Evolutionary conservation across 169 alveolate species (phyloP), one percentile per base, ranked within the genome.

Genomic region (Babesia bovis): DNA sequence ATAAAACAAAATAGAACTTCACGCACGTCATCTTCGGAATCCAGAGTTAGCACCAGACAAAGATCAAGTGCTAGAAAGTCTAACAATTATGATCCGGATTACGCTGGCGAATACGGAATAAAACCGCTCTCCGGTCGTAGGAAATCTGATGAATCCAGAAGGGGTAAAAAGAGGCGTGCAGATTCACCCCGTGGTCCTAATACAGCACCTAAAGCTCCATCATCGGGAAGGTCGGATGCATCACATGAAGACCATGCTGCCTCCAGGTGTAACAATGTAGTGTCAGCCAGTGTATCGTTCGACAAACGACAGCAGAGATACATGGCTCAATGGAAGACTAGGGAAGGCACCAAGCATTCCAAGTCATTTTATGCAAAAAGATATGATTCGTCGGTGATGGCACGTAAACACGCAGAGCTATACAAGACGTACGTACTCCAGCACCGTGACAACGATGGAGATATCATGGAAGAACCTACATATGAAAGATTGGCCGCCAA

Each of bases 301-400:
- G 92, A 86, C 65, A 74, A 86, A 47, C 58, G 88, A 28, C 92
- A 86, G 72, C 90, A 86, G 45, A 55, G 92, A 13, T 86, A 84
- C 49, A 86, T 86, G 92, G 92, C 92, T 0, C 92, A 86, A 60
- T 86, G 92, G 92, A 86, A 86, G 76, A 86, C 92, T 23, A 35
- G 82, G n/a, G 92, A 85, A 45, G 92, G 92, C 17, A 77, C 90
- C 7, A 85, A 85, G 45, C 92, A 85, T 58, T 84, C 91, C 12
- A 85, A 85, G 52, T 84, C 91, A 1, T 85, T 85, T 45, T 85
- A 85, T 45, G 86, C 90, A 19, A 85, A 85, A 66, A 41, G 90
- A 21, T 84, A 78, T 44, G 81, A 66, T 7, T 32, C 87, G 49
- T 84, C 85, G 35, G 30, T 75, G 45, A 55, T 77, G 85, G 92